Conservation (phyloP, 495 filamentous ascomycete genomes). For the Pseudoneurospora amorphoporcata region DNA sequence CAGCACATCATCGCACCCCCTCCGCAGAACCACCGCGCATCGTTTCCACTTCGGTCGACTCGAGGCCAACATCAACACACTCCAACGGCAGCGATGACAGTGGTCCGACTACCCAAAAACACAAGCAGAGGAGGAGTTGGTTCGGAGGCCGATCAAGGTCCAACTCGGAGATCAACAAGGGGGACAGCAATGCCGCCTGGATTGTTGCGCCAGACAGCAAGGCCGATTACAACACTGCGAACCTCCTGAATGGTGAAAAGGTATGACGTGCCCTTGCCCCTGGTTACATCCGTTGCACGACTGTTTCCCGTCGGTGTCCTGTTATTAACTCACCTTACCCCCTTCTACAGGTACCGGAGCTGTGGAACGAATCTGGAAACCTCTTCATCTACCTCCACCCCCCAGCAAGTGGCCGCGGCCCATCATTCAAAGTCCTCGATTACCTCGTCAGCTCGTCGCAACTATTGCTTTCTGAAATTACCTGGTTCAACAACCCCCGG, state of each 20-base stretch:
- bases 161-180: conserved; percentile 21
- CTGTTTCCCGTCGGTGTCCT: not conserved
- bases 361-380: conserved; percentile 81
- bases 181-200: conserved; percentile 44
- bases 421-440: conserved; percentile 72
- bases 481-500: conserved; percentile 24
- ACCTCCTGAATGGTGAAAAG: conserved; percentile 49
- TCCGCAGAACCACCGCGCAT: not conserved
- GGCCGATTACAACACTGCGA: conserved; percentile 50
- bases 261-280: conserved; percentile 22
- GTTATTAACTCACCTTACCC: not conserved
- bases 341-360: conserved; percentile 55
- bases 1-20: not conserved
- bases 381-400: conserved; percentile 79
- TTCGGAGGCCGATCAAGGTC: conserved; percentile 35
- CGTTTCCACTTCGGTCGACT: not conserved
- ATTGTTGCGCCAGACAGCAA: conserved; percentile 46
- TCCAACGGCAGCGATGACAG: conserved; percentile 20
- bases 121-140: conserved; percentile 31
- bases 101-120: conserved; percentile 19
- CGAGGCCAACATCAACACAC: conserved; percentile 13
- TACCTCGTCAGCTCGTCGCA: conserved; percentile 62
- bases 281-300: not conserved
- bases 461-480: conserved; percentile 54
- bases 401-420: conserved; percentile 48